Base-by-base conservation (phyloP, 1,139 yeast species). In the Candida glucosophila region DNA sequence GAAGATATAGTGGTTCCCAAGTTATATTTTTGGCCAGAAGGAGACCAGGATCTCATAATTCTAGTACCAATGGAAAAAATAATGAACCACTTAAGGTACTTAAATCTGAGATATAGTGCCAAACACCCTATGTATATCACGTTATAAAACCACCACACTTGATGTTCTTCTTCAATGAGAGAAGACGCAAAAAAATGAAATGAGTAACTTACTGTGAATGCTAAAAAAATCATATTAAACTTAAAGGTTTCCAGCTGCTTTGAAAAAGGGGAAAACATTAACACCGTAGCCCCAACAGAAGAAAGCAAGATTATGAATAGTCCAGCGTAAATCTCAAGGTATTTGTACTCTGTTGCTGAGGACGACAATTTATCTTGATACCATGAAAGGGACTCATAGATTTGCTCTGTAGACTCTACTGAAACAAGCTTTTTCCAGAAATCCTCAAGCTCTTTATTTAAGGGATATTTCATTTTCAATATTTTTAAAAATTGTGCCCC, bases 141-240 rank as follows among this genome's bases (percentile, higher is more conserved):
- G 1, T 72, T 55, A 11, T 76, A 59, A 67, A 90, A 79, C 82
- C 94, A 90, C 99, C 99, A 90, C 10, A 86, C 54, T 46, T 86
- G 96, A 44, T 90, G 95, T 44, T 90, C 99, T 48, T 90, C 99
- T 43, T 90, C 99, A n/a, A 90, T 81, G 35, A 86, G 62, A 14
- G 95, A 83, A 19, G 95, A 82, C 0, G 94, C 96, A 58, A 85
- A 83, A 48, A 80, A 77, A 24, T 78, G 73, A 2, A 63, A 35
- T 0, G 79, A 63, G 41, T 75, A 77, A 0, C 61, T 22, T 2
- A 61, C 34, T 6, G 73, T 58, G 13, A 73, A 44, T 0, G 35
- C 30, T 15, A 55, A 34, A 31, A 53, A 55, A 15, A 37, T 15
- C 6, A 14, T 14, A n/a, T 6, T 17, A 6, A n/a, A 6, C 7